Percentiles rank a stretch among this genome's conserved stretches.
Conservation (phyloP, 2,329 filamentous ascomycete genomes). For the Bipolaris cookei region DNA sequence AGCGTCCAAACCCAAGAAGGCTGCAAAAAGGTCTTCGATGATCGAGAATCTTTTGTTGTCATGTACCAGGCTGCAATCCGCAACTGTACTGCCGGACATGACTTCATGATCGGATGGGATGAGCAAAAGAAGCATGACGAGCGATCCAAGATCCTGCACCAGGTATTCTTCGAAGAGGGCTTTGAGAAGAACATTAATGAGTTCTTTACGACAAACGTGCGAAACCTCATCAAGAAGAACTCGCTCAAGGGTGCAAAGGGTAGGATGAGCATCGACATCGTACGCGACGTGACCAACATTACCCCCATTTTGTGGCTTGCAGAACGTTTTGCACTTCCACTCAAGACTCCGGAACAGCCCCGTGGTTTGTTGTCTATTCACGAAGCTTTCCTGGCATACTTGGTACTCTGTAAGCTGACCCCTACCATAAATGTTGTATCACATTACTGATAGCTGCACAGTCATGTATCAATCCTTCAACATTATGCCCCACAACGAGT, state of each 20-base stretch:
- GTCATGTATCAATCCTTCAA: slow-evolving; percentile 64
- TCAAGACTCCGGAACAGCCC: slow-evolving; percentile 67
- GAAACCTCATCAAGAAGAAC: slow-evolving; percentile 55
- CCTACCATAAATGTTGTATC: background rate
- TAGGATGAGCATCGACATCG: slow-evolving; percentile 57
- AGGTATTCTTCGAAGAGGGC: slow-evolving; percentile 64
- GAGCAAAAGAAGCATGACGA: slow-evolving; percentile 48
- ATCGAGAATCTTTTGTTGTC: slow-evolving; percentile 57
- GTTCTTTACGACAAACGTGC: slow-evolving; percentile 59
- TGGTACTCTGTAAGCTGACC: slow-evolving; percentile 59
- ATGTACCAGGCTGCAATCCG: slow-evolving; percentile 66
- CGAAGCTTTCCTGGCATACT: slow-evolving; percentile 61
- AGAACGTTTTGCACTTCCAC: slow-evolving; percentile 68
- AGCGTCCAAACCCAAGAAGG: slow-evolving; percentile 59
- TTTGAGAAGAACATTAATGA: slow-evolving; percentile 71
- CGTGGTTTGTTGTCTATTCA: slow-evolving; percentile 60
- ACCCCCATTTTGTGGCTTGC: slow-evolving; percentile 69
- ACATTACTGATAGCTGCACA: background rate
- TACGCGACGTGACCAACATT: slow-evolving; percentile 73
- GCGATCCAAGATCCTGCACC: slow-evolving; percentile 51
- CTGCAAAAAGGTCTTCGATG: slow-evolving; percentile 58
- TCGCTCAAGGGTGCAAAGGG: slow-evolving; percentile 55
- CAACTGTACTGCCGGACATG: slow-evolving; percentile 61
- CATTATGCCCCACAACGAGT: slow-evolving; percentile 57
- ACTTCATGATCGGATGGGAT: slow-evolving; percentile 61